Percentiles rank a stretch among this genome's conserved stretches.
Evolutionary conservation across 495 filamentous ascomycete species (phyloP).

Genomic region (Penicillium canescens): DNA sequence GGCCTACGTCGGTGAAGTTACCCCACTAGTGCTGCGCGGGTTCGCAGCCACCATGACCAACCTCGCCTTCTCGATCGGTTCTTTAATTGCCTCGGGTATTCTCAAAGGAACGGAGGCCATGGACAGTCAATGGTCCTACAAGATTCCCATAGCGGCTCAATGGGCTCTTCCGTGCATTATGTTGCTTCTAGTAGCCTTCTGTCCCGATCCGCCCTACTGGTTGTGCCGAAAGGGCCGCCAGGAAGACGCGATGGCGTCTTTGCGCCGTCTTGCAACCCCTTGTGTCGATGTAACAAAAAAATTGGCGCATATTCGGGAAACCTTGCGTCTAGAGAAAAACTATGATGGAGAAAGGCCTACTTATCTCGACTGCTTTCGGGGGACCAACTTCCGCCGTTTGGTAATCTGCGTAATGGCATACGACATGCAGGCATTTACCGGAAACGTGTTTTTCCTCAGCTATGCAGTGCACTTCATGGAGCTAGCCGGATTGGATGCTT

Average conservation of each 20-base stretch:
- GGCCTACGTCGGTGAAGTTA: conserved; percentile 38
- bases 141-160: conserved; percentile 38
- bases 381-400: conserved; percentile 45
- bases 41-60: conserved; percentile 40
- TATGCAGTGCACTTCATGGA: conserved; percentile 49
- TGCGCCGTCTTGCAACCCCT: conserved; percentile 34
- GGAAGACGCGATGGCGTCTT: conserved; percentile 37
- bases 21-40: conserved; percentile 40
- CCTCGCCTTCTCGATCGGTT: conserved; percentile 38
- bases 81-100: conserved; percentile 39
- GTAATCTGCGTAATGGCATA: conserved; percentile 51
- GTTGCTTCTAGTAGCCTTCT: conserved; percentile 38
- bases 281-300: conserved; percentile 17
- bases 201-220: conserved; percentile 53
- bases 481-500: conserved; percentile 59
- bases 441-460: conserved; percentile 31
- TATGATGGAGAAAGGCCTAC: conserved; percentile 43
- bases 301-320: conserved; percentile 36
- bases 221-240: conserved; percentile 41
- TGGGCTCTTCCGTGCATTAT: conserved; percentile 35
- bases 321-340: conserved; percentile 36
- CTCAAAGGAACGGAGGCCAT: conserved; percentile 37
- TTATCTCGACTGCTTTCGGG: conserved; percentile 45
- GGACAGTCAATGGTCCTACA: conserved; percentile 32
- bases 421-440: conserved; percentile 45